Conservation (phyloP, 306 rosid genomes). For the Oxytropis ochrocephala region DNA sequence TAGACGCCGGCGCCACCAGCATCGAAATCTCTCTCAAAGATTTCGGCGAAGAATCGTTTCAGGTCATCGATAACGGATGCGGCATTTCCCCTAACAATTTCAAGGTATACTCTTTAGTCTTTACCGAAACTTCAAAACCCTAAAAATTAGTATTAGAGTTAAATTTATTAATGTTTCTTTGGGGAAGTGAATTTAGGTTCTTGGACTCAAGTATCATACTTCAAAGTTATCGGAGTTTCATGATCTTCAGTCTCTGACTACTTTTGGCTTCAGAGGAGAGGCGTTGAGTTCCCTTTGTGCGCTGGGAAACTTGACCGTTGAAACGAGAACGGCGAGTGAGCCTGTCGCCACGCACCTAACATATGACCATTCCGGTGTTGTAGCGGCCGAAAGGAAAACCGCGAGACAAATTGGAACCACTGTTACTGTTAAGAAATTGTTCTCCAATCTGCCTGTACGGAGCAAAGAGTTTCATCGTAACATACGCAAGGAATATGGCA, state of each 20-base stretch:
- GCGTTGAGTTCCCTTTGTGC: slow-evolving; percentile 87
- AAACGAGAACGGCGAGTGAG: slow-evolving; percentile 72
- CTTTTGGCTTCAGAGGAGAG: slow-evolving; percentile 96
- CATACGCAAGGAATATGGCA: slow-evolving; percentile 89
- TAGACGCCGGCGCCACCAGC: slow-evolving; percentile 85
- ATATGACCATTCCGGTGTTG: slow-evolving; percentile 65
- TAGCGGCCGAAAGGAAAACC: slow-evolving; percentile 66
- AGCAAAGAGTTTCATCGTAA: slow-evolving; percentile 84
- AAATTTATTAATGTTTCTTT: neutral
- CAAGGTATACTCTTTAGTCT: slow-evolving; percentile 23
- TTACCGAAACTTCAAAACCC: neutral
- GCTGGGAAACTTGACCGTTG: slow-evolving; percentile 65
- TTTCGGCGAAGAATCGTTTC: slow-evolving; percentile 72
- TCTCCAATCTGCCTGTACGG: slow-evolving; percentile 75
- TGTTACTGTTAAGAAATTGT: slow-evolving; percentile 70
- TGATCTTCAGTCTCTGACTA: slow-evolving; percentile 82
- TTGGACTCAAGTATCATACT: slow-evolving; percentile 80
- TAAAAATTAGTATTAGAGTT: slow-evolving; percentile 1
- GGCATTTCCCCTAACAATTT: slow-evolving; percentile 82
- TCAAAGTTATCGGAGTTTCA: slow-evolving; percentile 71
- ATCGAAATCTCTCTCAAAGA: slow-evolving; percentile 70
- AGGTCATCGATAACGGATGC: slow-evolving; percentile 80
- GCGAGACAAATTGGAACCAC: slow-evolving; percentile 93
- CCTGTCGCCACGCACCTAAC: slow-evolving; percentile 66
- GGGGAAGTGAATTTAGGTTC: slow-evolving; percentile 38